Base-by-base conservation (phyloP, 2,329 filamentous ascomycete genomes). In the Cladosporium sp. region DNA sequence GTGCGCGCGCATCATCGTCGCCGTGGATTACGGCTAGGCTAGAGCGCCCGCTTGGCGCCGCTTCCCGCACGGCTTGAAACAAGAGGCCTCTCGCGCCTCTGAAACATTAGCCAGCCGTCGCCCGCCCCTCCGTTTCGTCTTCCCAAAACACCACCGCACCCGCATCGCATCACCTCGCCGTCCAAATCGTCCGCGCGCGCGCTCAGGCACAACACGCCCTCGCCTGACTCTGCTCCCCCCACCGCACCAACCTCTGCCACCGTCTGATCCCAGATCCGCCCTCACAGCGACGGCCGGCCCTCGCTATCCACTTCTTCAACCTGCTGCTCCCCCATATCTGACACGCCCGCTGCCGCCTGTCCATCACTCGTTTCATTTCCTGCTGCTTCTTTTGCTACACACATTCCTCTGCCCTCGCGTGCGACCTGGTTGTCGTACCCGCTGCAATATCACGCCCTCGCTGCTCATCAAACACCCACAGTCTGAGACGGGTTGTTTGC, bases 361-460 rank as follows among this genome's bases (percentile, higher is more conserved):
- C 38, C 37, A 36, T 58, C 55, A 30, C 55, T 58, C 54, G 54
- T 58, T 58, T 51, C 55, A 40, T 58, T 49, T 22, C 37, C 14
- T 58, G 47, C 47, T 58, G 55, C 55, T 45, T 58, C 45, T 45
- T 58, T 56, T 39, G 19, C 52, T 17, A 25, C 8, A 6, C 25
- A 22, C 51, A 55, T 55, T 54, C 40, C 55, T 45, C 39, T 58
- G 34, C 38, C 47, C 55, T 43, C 47, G 47, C 47, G 47, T 52
- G 38, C 55, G 55, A 51, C 55, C 55, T 58, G 55, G 55, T 58
- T 45, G 55, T 58, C 47, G 47, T 58, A 37, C 47, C 47, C 47
- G 38, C 47, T 37, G 55, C 55, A 58, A 37, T 42, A 25, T 36
- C 28, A 25, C 47, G 30, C 47, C 55, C 47, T 52, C 47, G 49